These are phyloP conservation scores for Physcomitrium patens DNA, from an alignment of 225 moss, liverwort and hornwort genomes.

Conservation along the genomic window DNA sequence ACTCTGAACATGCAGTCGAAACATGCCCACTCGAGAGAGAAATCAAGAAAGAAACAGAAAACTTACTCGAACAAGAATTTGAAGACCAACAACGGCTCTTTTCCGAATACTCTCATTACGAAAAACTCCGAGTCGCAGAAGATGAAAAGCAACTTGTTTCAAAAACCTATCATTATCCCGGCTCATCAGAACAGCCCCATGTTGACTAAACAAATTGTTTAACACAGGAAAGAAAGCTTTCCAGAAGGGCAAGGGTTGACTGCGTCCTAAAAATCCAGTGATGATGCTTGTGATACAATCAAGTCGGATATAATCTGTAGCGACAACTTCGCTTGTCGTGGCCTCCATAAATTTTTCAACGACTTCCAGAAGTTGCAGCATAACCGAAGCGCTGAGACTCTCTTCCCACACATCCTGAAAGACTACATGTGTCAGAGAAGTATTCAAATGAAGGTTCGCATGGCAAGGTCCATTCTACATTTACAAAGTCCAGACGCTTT, in stretches of 20 bases:
- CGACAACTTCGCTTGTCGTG: conserved; percentile 48
- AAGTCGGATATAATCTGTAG: conserved; percentile 63
- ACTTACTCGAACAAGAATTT: conserved; percentile 74
- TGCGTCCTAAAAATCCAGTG: conserved; percentile 64
- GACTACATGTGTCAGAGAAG: not conserved
- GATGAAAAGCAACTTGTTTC: conserved; percentile 56
- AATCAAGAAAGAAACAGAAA: not conserved
- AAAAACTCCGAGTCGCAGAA: conserved; percentile 69
- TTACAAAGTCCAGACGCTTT: not conserved
- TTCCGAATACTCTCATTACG: conserved; percentile 70
- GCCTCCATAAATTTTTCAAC: conserved; percentile 65
- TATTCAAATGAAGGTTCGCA: not conserved
- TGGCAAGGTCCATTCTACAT: not conserved
- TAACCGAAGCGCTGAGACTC: conserved; percentile 69
- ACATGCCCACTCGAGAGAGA: not conserved
- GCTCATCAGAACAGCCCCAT: conserved; percentile 71
- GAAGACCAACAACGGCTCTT: conserved; percentile 72
- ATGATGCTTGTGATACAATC: conserved; percentile 73
- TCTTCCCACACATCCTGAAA: conserved; percentile 69
- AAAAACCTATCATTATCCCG: conserved; percentile 55
- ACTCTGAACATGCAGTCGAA: not conserved
- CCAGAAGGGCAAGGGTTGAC: conserved; percentile 47
- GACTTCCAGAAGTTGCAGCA: conserved; percentile 64
- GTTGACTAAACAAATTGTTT: conserved; percentile 54
- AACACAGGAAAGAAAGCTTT: conserved; percentile 55